phyloP scores from a whole-genome alignment of 2,329 filamentous ascomycete genomes.

The Trichoderma atrobrunneum region DNA sequence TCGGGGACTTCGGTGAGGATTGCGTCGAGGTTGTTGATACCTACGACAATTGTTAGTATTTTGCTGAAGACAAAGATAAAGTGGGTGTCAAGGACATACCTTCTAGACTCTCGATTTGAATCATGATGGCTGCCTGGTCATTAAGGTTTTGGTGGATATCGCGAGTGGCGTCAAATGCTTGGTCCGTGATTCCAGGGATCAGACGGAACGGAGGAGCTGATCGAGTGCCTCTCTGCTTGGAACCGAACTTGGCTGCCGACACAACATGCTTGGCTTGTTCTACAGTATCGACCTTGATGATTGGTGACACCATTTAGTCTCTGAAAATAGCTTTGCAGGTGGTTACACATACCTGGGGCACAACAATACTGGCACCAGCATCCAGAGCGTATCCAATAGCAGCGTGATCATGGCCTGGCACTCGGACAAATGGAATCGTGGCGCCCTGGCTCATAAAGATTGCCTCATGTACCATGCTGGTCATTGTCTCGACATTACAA shows the following conservation, averaged over 20 bases:
- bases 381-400: slow-evolving; percentile 47
- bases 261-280: slow-evolving; percentile 43
- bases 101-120: slow-evolving; percentile 45
- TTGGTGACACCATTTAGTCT: not conserved
- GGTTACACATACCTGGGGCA: slow-evolving; percentile 36
- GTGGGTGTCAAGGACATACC: slow-evolving; percentile 11
- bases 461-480: slow-evolving; percentile 45
- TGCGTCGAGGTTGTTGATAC: slow-evolving; percentile 46
- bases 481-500: slow-evolving; percentile 49
- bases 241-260: slow-evolving; percentile 45
- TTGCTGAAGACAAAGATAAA: not conserved
- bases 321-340: too few relatives aligned
- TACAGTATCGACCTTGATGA: slow-evolving; percentile 41
- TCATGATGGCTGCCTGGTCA: slow-evolving; percentile 47
- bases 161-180: slow-evolving; percentile 28
- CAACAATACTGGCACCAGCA: slow-evolving; percentile 44
- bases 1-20: slow-evolving; percentile 46
- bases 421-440: slow-evolving; percentile 44
- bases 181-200: slow-evolving; percentile 40
- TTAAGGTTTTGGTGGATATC: slow-evolving; percentile 42
- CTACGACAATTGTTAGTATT: slow-evolving; percentile 19
- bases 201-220: slow-evolving; percentile 46
- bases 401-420: slow-evolving; percentile 47
- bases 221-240: slow-evolving; percentile 38
- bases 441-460: slow-evolving; percentile 46